phyloP scores from a whole-genome alignment of 441 rosid genomes.

The Gossypium lobatum region DNA sequence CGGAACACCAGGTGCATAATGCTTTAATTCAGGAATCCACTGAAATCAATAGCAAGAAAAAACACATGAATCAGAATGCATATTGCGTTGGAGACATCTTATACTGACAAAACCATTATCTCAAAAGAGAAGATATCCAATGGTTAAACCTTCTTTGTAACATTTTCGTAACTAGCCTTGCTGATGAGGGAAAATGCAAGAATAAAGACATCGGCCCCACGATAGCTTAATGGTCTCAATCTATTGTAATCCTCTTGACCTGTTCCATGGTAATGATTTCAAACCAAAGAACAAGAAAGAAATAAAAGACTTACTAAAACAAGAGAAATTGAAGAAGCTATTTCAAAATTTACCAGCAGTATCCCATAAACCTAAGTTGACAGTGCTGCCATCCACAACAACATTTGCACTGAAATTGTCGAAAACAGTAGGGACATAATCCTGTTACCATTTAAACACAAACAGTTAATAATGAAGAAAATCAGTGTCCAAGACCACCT shows the following conservation, averaged over 20 bases:
- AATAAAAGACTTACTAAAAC: neutral
- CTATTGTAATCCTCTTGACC: conserved; percentile 84
- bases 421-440: conserved; percentile 76
- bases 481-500: neutral
- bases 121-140: neutral
- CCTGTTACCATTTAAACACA: conserved; percentile 38
- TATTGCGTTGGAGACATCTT: neutral
- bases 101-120: neutral
- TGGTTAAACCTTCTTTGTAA: conserved; percentile 63
- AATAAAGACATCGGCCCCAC: conserved; percentile 80
- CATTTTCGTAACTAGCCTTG: conserved; percentile 85
- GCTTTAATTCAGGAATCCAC: conserved; percentile 91
- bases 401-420: conserved; percentile 88
- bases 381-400: conserved; percentile 74
- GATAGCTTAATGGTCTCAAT: conserved; percentile 66
- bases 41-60: conserved; percentile 24
- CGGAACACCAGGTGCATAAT: conserved; percentile 81
- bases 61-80: conserved; percentile 13
- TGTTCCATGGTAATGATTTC: conserved; percentile 24
- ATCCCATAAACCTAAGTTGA: conserved; percentile 75
- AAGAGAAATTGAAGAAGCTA: conserved; percentile 3
- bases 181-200: conserved; percentile 82
- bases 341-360: conserved; percentile 51
- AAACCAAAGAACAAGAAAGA: conserved; percentile 10
- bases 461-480: neutral